These are phyloP conservation scores for Phycomyces nitens DNA, from an alignment of 192 early-diverging fungal species.

Conservation along the genomic window DNA sequence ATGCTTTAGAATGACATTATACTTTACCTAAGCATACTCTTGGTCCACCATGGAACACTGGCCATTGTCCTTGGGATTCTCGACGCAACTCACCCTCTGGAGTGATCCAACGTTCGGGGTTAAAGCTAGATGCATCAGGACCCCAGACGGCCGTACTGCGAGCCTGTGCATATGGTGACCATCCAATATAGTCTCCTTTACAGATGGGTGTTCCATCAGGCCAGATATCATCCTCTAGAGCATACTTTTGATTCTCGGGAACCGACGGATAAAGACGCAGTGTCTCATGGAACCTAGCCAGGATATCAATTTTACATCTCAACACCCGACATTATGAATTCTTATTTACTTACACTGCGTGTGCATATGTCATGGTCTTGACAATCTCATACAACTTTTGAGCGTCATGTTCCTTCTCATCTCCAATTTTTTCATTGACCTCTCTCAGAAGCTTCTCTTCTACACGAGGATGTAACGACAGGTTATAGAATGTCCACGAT, in stretches of 20 bases:
- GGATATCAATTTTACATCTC: not conserved
- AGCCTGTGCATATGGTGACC: slow-evolving; percentile 53
- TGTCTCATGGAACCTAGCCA: slow-evolving; percentile 43
- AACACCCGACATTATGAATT: slow-evolving; percentile 4
- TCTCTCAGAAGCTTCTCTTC: slow-evolving; percentile 44
- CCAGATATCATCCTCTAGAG: slow-evolving; percentile 53
- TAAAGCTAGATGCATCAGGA: slow-evolving; percentile 55
- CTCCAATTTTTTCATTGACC: slow-evolving; percentile 22
- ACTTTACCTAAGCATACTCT: slow-evolving; percentile 19
- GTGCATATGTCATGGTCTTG: slow-evolving; percentile 31
- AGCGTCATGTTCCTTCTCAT: slow-evolving; percentile 24
- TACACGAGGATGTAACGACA: slow-evolving; percentile 42
- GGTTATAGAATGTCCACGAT: slow-evolving; percentile 47
- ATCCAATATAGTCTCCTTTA: slow-evolving; percentile 49
- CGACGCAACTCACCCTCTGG: slow-evolving; percentile 29
- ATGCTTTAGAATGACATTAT: not conserved
- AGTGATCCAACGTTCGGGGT: slow-evolving; percentile 65
- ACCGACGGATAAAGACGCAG: slow-evolving; percentile 67
- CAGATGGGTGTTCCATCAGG: slow-evolving; percentile 58
- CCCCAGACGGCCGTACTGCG: slow-evolving; percentile 59
- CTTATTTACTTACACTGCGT: slow-evolving; percentile 32
- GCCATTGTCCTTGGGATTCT: slow-evolving; percentile 44
- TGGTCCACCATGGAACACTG: slow-evolving; percentile 61
- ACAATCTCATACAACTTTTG: slow-evolving; percentile 27
- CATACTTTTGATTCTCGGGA: slow-evolving; percentile 53